Evolutionary conservation across 257 asterid genomes (phyloP), one percentile per base, ranked within the genome.

Genomic region (Plectranthus barbatus): DNA sequence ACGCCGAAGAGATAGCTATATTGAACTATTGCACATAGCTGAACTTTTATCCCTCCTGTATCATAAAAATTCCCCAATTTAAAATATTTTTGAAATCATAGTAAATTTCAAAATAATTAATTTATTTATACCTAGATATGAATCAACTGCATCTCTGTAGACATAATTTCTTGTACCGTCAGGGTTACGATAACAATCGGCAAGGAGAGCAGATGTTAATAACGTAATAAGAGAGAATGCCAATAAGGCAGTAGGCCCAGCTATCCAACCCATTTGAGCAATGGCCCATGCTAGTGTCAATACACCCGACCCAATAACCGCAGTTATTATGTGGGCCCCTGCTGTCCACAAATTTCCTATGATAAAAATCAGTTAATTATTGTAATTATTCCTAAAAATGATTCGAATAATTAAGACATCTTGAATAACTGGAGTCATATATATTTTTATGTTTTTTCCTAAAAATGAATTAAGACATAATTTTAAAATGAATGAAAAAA

Each of bases 231-330:
- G 24, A 0, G 96, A 78, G 59, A 86, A 86, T 5, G 75, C 77
- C 23, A 60, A 0, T n/a, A 88, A 75, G 18, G 90, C 46, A 19
- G 76, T 10, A 14, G 90, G 80, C 21, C 96, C 96, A 3, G 86
- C 86, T 7, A 88, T 73, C 92, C 95, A 88, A 5, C 95, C 95
- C 70, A 86, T 68, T 51, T 86, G 90, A 1, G 92, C 84, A 0
- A 80, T 76, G 24, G 95, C 90, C 96, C 96, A 88, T 6, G 92
- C 88, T n/a, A 88, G 66, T 14, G 95, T 82, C 33, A 88, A 26
- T 62, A 88, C 96, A 0, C 95, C 95, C 13, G 96, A 88, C 24
- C 96, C 95, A 26, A 86, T 86, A 0, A 86, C 95, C 0, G 90
- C 85, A 0, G 96, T 85, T 70, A 83, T 70, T 17, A 85, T 88